These are phyloP conservation scores for Termitomyces heimii DNA, from an alignment of 768 basidiomycete genomes.

Conservation along the genomic window DNA sequence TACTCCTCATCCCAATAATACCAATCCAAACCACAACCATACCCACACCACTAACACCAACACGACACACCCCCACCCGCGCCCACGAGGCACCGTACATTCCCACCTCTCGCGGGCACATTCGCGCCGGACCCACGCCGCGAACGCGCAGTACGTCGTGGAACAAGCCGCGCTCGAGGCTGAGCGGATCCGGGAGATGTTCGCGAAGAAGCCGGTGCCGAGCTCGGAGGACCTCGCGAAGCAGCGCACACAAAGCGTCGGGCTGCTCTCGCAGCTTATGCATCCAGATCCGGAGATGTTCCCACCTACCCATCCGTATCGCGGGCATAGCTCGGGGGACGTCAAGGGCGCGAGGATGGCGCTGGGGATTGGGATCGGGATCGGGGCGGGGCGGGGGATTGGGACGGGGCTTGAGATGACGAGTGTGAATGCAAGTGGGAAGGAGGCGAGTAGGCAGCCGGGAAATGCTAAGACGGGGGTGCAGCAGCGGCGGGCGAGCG, in stretches of 20 bases:
- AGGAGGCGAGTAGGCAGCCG: neutral
- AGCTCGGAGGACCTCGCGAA: slow-evolving; percentile 48
- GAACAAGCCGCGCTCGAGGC: slow-evolving; percentile 55
- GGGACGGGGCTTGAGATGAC: slow-evolving; percentile 12
- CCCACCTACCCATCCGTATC: slow-evolving; percentile 54
- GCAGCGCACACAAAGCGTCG: slow-evolving; percentile 34
- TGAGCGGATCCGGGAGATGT: slow-evolving; percentile 63
- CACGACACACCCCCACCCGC: neutral
- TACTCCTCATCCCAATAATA: neutral
- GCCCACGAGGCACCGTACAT: no score
- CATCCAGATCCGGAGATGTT: slow-evolving; percentile 64
- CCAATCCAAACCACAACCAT: slow-evolving; percentile 4
- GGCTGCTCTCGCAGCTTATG: slow-evolving; percentile 62
- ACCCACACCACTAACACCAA: slow-evolving; percentile 4
- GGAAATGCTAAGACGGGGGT: neutral
- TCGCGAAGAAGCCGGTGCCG: slow-evolving; percentile 65
- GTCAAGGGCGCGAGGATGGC: slow-evolving; percentile 22
- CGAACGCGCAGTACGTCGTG: slow-evolving; percentile 22
- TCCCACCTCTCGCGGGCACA: slow-evolving; percentile 14
- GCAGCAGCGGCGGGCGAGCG: neutral
- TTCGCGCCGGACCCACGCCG: slow-evolving; percentile 17
- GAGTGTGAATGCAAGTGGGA: slow-evolving; percentile 1
- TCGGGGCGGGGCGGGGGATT: neutral
- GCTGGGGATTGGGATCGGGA: neutral
- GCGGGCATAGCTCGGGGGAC: slow-evolving; percentile 42